phyloP scores from a whole-genome alignment of 768 basidiomycete species.

The Trametopsis cervina region DNA sequence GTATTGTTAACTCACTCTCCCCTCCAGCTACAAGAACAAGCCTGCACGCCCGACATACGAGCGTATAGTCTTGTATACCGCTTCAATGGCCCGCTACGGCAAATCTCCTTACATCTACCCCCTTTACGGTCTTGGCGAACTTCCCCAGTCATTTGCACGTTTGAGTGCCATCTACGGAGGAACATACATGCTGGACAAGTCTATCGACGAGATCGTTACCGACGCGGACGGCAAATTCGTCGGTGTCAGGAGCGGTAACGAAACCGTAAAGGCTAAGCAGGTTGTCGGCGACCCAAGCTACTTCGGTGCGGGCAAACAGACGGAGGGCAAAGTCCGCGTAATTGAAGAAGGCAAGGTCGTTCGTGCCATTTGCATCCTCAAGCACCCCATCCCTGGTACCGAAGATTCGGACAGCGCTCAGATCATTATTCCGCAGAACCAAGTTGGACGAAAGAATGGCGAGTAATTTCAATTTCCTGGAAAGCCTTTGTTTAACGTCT shows the following conservation, averaged over 20 bases:
- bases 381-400: slow-evolving; percentile 97
- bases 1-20: neutral
- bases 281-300: slow-evolving; percentile 98
- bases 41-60: slow-evolving; percentile 87
- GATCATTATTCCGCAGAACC: slow-evolving; percentile 98
- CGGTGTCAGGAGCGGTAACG: slow-evolving; percentile 82
- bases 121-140: slow-evolving; percentile 95
- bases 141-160: slow-evolving; percentile 97
- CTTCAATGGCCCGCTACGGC: slow-evolving; percentile 98
- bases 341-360: slow-evolving; percentile 93
- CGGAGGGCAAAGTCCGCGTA: slow-evolving; percentile 77
- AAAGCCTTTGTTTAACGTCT: slow-evolving; percentile 6
- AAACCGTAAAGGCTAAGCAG: slow-evolving; percentile 95
- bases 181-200: slow-evolving; percentile 99
- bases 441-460: slow-evolving; percentile 91
- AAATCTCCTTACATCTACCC: slow-evolving; percentile 99
- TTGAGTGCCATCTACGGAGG: slow-evolving; percentile 98
- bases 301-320: slow-evolving; percentile 70
- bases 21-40: slow-evolving; percentile 80
- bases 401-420: slow-evolving; percentile 93
- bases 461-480: slow-evolving; percentile 21
- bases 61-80: slow-evolving; percentile 94
- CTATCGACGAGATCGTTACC: slow-evolving; percentile 84
- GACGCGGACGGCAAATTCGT: slow-evolving; percentile 83
- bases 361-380: slow-evolving; percentile 94